Conservation (phyloP, 495 filamentous ascomycete species). For the Pseudomonodictys pantanalensis region DNA sequence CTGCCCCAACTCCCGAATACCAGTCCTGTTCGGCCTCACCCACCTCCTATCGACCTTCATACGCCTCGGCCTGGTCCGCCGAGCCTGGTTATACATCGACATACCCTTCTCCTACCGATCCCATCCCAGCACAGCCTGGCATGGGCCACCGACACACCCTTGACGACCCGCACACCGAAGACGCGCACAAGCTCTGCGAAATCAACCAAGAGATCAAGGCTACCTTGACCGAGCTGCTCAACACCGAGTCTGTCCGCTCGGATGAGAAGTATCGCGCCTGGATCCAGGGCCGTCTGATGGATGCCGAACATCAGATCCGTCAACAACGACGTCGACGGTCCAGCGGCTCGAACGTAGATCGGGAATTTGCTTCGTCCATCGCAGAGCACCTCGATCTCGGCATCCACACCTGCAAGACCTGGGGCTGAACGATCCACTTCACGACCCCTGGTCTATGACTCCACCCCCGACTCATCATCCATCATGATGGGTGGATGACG, state of each 20-base stretch:
- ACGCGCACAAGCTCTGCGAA: slow-evolving; percentile 53
- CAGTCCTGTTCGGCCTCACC: slow-evolving; percentile 29
- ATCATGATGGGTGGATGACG: neutral
- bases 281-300: slow-evolving; percentile 63
- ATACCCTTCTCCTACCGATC: slow-evolving; percentile 1
- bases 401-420: neutral
- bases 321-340: slow-evolving; percentile 36
- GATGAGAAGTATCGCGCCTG: slow-evolving; percentile 58
- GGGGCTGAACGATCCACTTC: neutral
- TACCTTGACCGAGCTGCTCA: slow-evolving; percentile 63
- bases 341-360: slow-evolving; percentile 21
- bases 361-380: slow-evolving; percentile 27
- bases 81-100: slow-evolving; percentile 9
- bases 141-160: slow-evolving; percentile 4
- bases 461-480: neutral
- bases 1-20: slow-evolving; percentile 21
- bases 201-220: slow-evolving; percentile 65
- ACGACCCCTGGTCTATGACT: neutral
- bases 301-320: slow-evolving; percentile 59
- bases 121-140: slow-evolving; percentile 20
- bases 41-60: slow-evolving; percentile 2
- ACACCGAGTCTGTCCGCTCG: slow-evolving; percentile 55
- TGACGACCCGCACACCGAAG: slow-evolving; percentile 37
- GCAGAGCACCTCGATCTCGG: slow-evolving; percentile 21
- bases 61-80: slow-evolving; percentile 2